Evolutionary conservation across 108 stramenopile species (phyloP).

Genomic region (Aurantiochytrium sp.): DNA sequence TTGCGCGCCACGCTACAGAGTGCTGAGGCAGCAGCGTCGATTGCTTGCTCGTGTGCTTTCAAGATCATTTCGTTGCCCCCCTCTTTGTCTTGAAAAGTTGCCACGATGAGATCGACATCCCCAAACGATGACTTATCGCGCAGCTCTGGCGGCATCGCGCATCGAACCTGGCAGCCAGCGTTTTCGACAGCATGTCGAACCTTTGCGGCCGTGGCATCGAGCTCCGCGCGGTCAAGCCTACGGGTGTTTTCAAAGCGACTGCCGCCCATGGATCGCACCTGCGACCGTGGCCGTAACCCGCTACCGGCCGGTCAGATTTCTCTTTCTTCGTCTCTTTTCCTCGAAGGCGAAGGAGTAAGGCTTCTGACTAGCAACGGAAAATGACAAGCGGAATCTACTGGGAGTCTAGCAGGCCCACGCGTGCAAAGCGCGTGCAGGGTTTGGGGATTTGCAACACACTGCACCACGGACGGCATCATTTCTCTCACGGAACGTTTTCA

Average conservation of each 20-base stretch:
- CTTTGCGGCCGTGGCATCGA: neutral
- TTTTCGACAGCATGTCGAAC: neutral
- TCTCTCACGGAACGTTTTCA: no score
- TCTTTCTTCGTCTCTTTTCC: no score
- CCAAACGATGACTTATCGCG: neutral
- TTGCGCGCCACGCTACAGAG: neutral
- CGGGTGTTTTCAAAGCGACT: neutral
- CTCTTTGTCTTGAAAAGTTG: no score
- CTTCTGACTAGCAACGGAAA: no score
- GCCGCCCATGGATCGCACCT: neutral
- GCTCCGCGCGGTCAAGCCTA: neutral
- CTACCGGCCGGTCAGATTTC: no score
- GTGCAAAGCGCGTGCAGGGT: no score
- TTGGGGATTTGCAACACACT: no score
- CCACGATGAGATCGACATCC: neutral
- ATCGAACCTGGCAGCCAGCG: neutral
- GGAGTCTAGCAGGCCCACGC: no score
- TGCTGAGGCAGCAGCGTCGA: neutral
- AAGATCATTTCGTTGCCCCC: neutral
- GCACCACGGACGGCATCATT: no score
- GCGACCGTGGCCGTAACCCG: no score
- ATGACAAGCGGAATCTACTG: no score
- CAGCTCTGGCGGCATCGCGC: neutral
- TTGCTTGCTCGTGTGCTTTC: neutral
- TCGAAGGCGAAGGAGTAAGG: no score